Evolutionary conservation across 352 stramenopile species (phyloP).

Genomic region (Phytophthora macrochlamydospora): DNA sequence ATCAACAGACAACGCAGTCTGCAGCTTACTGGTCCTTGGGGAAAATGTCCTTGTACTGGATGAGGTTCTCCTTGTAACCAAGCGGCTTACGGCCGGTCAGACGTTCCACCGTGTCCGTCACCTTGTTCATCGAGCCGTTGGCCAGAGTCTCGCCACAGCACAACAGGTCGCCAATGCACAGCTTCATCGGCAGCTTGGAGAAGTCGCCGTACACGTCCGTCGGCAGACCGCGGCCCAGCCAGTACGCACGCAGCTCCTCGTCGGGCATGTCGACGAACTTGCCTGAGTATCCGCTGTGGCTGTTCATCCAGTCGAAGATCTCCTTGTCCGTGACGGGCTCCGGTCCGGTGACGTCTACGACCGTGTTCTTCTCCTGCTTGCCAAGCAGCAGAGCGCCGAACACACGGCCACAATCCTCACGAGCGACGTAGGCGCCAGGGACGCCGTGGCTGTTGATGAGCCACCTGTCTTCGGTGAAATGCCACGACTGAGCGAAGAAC

Average conservation of each 20-base stretch:
- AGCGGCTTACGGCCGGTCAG: conserved; percentile 23
- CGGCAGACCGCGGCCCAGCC: conserved; percentile 16
- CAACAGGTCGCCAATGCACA: conserved; percentile 26
- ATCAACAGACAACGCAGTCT: conserved; percentile 1
- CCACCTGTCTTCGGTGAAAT: conserved; percentile 13
- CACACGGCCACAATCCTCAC: conserved; percentile 23
- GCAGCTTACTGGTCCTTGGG: conserved; percentile 14
- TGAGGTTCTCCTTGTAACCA: conserved; percentile 16
- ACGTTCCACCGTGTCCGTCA: conserved; percentile 16
- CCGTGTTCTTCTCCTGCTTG: conserved; percentile 20
- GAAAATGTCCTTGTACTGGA: conserved; percentile 23
- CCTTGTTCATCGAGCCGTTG: conserved; percentile 22
- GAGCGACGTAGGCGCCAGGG: conserved; percentile 14
- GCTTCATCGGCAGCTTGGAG: conserved; percentile 25
- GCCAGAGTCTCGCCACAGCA: conserved; percentile 26
- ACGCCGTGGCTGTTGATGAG: conserved; percentile 11
- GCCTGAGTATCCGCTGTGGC: neutral
- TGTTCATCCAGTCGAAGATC: conserved; percentile 7
- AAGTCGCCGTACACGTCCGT: conserved; percentile 24
- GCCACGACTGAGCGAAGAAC: conserved; percentile 13
- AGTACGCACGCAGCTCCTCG: conserved; percentile 11
- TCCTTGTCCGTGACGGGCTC: conserved; percentile 4
- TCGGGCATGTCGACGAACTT: conserved; percentile 9
- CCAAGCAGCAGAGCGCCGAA: conserved; percentile 6
- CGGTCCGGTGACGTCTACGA: conserved; percentile 1